Conservation (phyloP, 2,329 filamentous ascomycete species). For the Podosphaera leucotricha region DNA sequence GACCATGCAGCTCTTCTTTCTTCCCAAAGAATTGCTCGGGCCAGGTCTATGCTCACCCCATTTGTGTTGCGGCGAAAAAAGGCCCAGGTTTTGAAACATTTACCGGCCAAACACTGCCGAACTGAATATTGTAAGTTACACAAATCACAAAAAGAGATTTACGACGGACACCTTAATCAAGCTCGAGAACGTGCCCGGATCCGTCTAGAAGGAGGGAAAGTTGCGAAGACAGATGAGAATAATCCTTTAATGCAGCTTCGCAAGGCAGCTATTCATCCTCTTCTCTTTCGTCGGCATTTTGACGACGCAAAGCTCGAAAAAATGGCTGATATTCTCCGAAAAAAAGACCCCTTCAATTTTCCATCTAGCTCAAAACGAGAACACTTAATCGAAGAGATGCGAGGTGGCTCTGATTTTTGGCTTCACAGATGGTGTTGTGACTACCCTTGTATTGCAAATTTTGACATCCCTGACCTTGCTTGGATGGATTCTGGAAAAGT, state of each 20-base stretch:
- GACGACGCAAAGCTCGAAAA: constrained; percentile 48
- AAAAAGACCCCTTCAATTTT: constrained; percentile 33
- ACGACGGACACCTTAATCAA: constrained; percentile 43
- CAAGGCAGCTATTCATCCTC: constrained; percentile 75
- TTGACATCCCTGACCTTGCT: constrained; percentile 28
- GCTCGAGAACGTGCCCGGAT: constrained; percentile 33
- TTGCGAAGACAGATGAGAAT: constrained; percentile 28
- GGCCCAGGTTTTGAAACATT: constrained; percentile 62
- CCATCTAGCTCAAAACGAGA: constrained; percentile 23
- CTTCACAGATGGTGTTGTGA: constrained; percentile 42
- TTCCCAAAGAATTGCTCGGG: constrained; percentile 62
- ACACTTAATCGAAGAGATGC: constrained; percentile 31
- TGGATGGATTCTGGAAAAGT: constrained; percentile 61
- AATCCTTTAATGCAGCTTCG: constrained; percentile 77
- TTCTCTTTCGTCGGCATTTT: constrained; percentile 68
- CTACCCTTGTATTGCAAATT: constrained; percentile 28
- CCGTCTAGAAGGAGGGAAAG: constrained; percentile 27
- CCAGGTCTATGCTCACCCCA: constrained; percentile 77
- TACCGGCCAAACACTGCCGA: constrained; percentile 56
- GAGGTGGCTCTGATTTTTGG: constrained; percentile 36
- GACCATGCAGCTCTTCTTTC: constrained; percentile 68
- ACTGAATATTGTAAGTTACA: constrained; percentile 69
- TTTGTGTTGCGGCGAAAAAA: constrained; percentile 92
- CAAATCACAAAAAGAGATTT: constrained; percentile 45
- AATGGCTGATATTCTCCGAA: constrained; percentile 57